Base-by-base conservation (phyloP, 2,329 filamentous ascomycete species). In the Calonectria multiphialidica region DNA sequence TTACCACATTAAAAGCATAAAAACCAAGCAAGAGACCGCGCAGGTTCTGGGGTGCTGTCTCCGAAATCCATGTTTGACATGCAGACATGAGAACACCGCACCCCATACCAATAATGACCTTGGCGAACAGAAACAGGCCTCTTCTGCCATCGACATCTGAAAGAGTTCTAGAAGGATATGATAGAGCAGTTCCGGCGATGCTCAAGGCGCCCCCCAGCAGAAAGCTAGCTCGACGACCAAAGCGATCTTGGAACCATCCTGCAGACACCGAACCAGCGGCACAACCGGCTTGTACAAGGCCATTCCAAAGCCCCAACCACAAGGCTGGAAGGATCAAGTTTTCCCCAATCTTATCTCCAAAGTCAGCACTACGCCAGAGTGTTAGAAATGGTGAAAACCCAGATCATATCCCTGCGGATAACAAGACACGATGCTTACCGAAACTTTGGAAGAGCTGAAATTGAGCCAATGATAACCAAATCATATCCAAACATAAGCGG, bases 191-290 rank as follows among this genome's bases (percentile, higher is more conserved):
- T 7, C 62, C 70, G 0, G 49, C n/a, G 1, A 45, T 33, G 9
- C 28, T 25, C 23, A 67, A 18, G 1, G 70, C 4, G 2, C 61
- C 49, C 5, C 65, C 66, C 5, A 55, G 10, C 35, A 66, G 16
- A n/a, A 74, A 47, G 6, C 16, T 66, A 5, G 28, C 35, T 15
- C 37, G 47, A 21, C 72, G 65, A 4, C 72, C 69, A 15, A 63
- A 47, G 7, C 70, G 62, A 10, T 72, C 69, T 12, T 68, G 61
- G 2, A 72, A 40, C 53, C 50, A 72, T 5, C 69, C 72, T 12
- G 57, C 66, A 1, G 44, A 18, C 4, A 72, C 23, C 8, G 66
- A 50, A 16, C 72, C 72, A 7, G 55, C 12, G 1, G 45, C 62
- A 8, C n/a, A 15, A n/a, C 66, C 62, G 8, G 42, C 37, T 18